A percentile compares a stretch with the other conserved stretches of the same genome.
Evolutionary conservation across 2,329 filamentous ascomycete genomes (phyloP).

Genomic region (Colletotrichum sp.): DNA sequence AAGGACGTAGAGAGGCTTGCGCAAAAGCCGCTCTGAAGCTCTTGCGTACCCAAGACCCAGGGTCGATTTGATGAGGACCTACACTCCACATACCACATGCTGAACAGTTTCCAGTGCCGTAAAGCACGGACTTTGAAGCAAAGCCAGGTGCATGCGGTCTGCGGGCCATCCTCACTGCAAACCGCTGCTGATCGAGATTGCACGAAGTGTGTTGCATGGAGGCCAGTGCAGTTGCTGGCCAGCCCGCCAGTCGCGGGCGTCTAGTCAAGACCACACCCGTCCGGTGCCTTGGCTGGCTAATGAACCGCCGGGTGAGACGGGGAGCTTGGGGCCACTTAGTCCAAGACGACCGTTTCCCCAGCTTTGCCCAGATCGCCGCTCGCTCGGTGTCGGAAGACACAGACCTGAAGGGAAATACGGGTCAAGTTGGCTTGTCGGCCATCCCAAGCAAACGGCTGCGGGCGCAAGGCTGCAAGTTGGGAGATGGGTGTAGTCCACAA

Average conservation of each 20-base stretch:
- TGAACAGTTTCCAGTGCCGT: neutral
- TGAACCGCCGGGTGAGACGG: neutral
- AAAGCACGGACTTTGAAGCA: neutral
- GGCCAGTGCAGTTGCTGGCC: neutral
- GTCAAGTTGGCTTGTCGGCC: neutral
- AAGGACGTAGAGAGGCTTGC: neutral
- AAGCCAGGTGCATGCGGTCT: slow-evolving; percentile 1
- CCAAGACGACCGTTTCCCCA: neutral
- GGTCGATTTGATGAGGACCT: slow-evolving; percentile 9
- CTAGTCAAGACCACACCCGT: neutral
- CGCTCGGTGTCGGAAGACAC: neutral
- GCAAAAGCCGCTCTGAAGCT: slow-evolving; percentile 4
- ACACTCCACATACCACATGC: slow-evolving; percentile 9
- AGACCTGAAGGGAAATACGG: neutral
- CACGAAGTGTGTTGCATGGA: neutral
- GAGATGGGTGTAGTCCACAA: neutral
- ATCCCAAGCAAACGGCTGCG: neutral
- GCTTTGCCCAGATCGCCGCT: neutral
- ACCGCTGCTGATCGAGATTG: neutral
- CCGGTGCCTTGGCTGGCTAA: neutral
- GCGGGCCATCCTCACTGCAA: neutral
- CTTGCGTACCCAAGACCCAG: neutral
- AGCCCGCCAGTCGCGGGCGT: neutral
- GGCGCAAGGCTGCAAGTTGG: neutral
- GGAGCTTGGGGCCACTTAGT: neutral